Conservation (phyloP, 805 yeast genomes). For the Yamadazyma laniorum region DNA sequence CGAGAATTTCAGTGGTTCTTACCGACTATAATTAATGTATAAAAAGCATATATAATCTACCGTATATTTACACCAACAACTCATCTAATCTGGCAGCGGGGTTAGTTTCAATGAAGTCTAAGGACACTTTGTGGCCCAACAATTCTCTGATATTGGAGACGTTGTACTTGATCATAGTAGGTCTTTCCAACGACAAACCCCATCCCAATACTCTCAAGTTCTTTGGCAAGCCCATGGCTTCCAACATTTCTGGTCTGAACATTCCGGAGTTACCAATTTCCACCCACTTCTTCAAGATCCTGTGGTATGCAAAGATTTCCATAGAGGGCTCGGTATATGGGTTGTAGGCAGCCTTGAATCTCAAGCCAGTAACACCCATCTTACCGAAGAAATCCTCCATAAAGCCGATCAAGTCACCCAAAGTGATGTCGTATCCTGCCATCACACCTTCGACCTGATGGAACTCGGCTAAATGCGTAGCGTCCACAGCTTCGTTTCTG, state of each 20-base stretch:
- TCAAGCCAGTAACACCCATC: conserved; percentile 94
- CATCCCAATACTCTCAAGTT: conserved; percentile 93
- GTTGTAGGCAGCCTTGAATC: conserved; percentile 98
- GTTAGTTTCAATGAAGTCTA: conserved; percentile 91
- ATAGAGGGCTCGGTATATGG: conserved; percentile 99
- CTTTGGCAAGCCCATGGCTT: conserved; percentile 95
- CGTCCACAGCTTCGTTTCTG: conserved; percentile 99
- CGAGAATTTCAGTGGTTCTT: too few relatives aligned
- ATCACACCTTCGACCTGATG: conserved; percentile 99
- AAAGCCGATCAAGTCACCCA: conserved; percentile 96
- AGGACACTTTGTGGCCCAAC: conserved; percentile 93
- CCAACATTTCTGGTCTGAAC: conserved; percentile 99
- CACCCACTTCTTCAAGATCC: conserved; percentile 94
- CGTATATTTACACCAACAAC: conserved; percentile 32
- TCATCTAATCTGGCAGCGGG: conserved; percentile 96
- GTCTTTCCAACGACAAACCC: conserved; percentile 97
- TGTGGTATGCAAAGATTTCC: conserved; percentile 97
- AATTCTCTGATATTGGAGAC: conserved; percentile 95
- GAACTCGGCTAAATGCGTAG: conserved; percentile 98
- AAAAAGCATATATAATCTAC: too few relatives aligned
- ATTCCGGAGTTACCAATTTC: conserved; percentile 99
- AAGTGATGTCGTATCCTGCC: conserved; percentile 91
- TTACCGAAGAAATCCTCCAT: conserved; percentile 95
- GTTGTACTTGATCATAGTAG: conserved; percentile 97
- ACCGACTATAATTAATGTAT: too few relatives aligned